These are phyloP conservation scores for Microascus cirrosus DNA, from an alignment of 2,329 filamentous ascomycete species.

Conservation along the genomic window DNA sequence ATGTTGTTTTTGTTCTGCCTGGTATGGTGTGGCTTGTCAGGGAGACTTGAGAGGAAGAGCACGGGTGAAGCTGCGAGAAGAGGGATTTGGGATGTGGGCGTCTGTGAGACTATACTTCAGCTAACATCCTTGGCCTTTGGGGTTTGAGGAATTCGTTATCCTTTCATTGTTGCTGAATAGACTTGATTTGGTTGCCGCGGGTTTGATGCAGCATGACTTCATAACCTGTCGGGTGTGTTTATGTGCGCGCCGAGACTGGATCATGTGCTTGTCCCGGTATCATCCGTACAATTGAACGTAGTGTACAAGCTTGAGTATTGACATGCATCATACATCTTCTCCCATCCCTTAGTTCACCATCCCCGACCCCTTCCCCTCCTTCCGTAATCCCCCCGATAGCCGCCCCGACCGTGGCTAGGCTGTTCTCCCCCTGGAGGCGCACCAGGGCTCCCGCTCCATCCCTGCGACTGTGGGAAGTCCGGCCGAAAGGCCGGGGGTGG, in stretches of 20 bases:
- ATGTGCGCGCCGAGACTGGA: not conserved
- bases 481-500: constrained; percentile 15
- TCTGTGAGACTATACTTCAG: constrained; percentile 9
- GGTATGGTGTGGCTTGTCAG: constrained; percentile 24
- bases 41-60: constrained; percentile 14
- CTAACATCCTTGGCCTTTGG: not conserved
- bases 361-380: constrained; percentile 6
- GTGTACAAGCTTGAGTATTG: not conserved
- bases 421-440: constrained; percentile 3
- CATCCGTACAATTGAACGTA: not conserved
- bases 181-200: constrained; percentile 6
- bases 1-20: constrained; percentile 7
- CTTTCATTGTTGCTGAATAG: constrained; percentile 7
- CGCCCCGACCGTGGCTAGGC: not conserved
- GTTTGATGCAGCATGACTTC: not conserved
- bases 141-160: constrained; percentile 8
- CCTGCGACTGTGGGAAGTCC: constrained; percentile 7
- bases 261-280: too few species aligned
- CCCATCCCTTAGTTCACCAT: constrained; percentile 7
- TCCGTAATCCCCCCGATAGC: constrained; percentile 5
- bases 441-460: constrained; percentile 12
- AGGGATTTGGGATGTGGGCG: constrained; percentile 24
- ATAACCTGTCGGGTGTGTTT: not conserved
- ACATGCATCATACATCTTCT: constrained; percentile 3
- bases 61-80: constrained; percentile 18